phyloP scores from a whole-genome alignment of 495 filamentous ascomycete species.

The Tuber magnatum region DNA sequence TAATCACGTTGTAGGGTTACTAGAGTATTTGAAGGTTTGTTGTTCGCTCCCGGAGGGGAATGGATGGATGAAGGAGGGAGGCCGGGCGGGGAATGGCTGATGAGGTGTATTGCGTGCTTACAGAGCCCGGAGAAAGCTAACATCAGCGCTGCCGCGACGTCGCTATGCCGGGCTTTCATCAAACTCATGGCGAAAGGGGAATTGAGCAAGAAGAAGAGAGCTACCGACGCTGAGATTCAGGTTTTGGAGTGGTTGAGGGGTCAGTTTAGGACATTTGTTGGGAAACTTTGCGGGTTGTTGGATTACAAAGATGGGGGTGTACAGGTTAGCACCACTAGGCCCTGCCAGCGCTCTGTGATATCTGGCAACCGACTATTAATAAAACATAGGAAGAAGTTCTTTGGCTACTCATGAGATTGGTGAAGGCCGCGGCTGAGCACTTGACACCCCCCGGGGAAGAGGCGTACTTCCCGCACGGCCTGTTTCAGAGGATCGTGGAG shows the following conservation, averaged over 20 bases:
- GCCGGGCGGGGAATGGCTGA: neutral
- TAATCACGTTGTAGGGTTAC: slow-evolving; percentile 77
- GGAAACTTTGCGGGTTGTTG: slow-evolving; percentile 51
- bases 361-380: slow-evolving; percentile 31
- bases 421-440: slow-evolving; percentile 67
- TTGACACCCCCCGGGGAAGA: slow-evolving; percentile 52
- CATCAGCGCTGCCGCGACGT: slow-evolving; percentile 54
- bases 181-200: slow-evolving; percentile 70
- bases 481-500: slow-evolving; percentile 58
- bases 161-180: slow-evolving; percentile 83
- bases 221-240: slow-evolving; percentile 63
- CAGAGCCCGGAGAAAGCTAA: neutral
- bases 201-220: slow-evolving; percentile 55
- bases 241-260: slow-evolving; percentile 73
- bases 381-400: slow-evolving; percentile 48
- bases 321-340: slow-evolving; percentile 31
- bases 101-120: neutral
- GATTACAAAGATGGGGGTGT: slow-evolving; percentile 47
- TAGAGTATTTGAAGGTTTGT: slow-evolving; percentile 52
- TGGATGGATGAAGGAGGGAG: neutral
- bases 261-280: slow-evolving; percentile 62
- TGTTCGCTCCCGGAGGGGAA: neutral
- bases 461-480: slow-evolving; percentile 55
- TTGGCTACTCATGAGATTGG: slow-evolving; percentile 67
- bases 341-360: slow-evolving; percentile 15